phyloP scores from a whole-genome alignment of 306 rosid genomes.

The Carpinus fangiana region DNA sequence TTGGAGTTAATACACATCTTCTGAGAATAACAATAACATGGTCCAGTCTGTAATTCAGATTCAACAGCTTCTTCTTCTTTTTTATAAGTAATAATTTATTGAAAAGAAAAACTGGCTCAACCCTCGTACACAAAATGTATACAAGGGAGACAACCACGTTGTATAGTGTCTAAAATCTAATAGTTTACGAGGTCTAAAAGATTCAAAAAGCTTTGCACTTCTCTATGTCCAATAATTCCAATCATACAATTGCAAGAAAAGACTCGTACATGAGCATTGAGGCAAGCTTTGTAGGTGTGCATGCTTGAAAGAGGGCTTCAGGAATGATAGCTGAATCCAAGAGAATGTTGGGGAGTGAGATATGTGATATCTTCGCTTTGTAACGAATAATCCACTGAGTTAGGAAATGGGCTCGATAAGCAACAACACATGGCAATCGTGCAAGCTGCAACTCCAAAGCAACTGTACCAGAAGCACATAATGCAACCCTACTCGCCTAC shows the following conservation, averaged over 20 bases:
- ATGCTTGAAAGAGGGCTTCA: constrained; percentile 71
- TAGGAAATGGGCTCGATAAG: constrained; percentile 82
- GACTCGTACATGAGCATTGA: constrained; percentile 49
- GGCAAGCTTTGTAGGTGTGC: constrained; percentile 60
- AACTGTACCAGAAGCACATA: constrained; percentile 91
- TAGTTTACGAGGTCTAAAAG: too few relatives aligned
- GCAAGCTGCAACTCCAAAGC: constrained; percentile 87
- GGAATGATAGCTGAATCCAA: constrained; percentile 71
- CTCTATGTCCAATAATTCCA: background rate
- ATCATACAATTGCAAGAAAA: background rate
- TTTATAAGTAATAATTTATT: too few relatives aligned
- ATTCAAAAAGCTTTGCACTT: constrained; percentile 14
- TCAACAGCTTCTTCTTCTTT: too few relatives aligned
- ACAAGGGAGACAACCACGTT: too few relatives aligned
- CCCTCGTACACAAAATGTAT: too few relatives aligned
- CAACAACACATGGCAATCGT: constrained; percentile 76
- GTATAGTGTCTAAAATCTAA: too few relatives aligned
- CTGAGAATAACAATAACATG: background rate
- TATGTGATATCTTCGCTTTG: constrained; percentile 64
- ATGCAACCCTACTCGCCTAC: constrained; percentile 85
- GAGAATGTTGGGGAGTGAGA: constrained; percentile 89
- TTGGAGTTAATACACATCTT: background rate
- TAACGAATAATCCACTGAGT: constrained; percentile 71
- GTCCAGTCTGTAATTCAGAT: background rate
- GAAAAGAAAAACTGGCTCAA: too few relatives aligned